A percentile compares a stretch with the other conserved stretches of the same genome.
Evolutionary conservation across 768 basidiomycete species (phyloP).

Genomic region (Suillus tomentosus): DNA sequence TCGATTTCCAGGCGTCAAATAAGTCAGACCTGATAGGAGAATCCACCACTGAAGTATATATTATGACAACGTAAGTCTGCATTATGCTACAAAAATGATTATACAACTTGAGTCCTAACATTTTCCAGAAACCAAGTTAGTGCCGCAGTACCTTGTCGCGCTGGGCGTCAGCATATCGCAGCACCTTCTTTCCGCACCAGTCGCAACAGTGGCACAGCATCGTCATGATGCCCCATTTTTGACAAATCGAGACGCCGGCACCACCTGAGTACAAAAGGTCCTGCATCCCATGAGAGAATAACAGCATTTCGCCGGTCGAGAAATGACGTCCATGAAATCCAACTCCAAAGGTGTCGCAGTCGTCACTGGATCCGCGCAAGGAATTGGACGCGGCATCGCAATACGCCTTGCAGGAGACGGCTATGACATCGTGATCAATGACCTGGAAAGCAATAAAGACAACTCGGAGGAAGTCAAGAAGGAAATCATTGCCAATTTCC

Average conservation of each 20-base stretch:
- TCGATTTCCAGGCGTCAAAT: no score
- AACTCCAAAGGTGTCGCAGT: constrained; percentile 31
- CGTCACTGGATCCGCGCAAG: constrained; percentile 34
- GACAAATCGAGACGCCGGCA: background rate
- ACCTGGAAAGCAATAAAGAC: constrained; percentile 26
- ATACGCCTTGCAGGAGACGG: constrained; percentile 39
- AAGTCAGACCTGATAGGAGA: no score
- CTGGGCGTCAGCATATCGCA: no score
- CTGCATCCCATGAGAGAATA: background rate
- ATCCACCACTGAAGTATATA: no score
- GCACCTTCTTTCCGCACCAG: no score
- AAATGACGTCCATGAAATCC: background rate
- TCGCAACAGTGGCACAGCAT: no score
- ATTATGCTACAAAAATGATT: no score
- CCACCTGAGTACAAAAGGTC: background rate
- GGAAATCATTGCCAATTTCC: constrained; percentile 18
- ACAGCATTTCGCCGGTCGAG: background rate
- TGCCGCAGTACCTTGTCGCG: no score
- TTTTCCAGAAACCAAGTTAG: no score
- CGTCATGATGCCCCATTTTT: background rate
- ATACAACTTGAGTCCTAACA: no score
- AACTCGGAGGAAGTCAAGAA: constrained; percentile 20
- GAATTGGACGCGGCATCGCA: constrained; percentile 38
- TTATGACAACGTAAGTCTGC: no score
- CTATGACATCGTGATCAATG: constrained; percentile 38